Percentiles rank a stretch among this genome's conserved stretches.
Conservation (phyloP, 2,329 filamentous ascomycete genomes). For the Aspergillus hortae region DNA sequence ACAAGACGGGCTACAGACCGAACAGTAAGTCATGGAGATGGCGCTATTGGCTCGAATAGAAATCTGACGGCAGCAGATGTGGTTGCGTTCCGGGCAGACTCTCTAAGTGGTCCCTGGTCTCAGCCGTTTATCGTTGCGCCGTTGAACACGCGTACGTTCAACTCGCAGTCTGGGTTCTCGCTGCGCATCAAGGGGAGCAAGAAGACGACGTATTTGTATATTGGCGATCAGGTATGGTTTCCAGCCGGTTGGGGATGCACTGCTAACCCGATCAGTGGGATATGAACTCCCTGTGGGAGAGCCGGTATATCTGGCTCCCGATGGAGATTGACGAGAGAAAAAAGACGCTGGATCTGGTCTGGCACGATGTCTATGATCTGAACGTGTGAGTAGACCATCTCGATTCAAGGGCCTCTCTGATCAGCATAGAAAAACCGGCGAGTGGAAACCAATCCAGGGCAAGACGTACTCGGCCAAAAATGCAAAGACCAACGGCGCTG, state of each 20-base stretch:
- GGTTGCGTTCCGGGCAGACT: slow-evolving; percentile 54
- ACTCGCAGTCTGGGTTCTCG: slow-evolving; percentile 52
- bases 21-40: slow-evolving; percentile 40
- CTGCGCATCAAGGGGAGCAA: slow-evolving; percentile 48
- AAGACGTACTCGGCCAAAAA: slow-evolving; percentile 47
- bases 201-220: slow-evolving; percentile 50
- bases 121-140: slow-evolving; percentile 53
- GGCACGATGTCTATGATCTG: slow-evolving; percentile 57
- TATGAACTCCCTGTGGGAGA: slow-evolving; percentile 55
- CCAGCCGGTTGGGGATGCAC: not conserved
- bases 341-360: slow-evolving; percentile 49
- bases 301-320: slow-evolving; percentile 56
- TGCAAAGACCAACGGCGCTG: slow-evolving; percentile 45
- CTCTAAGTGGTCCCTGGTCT: slow-evolving; percentile 51
- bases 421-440: slow-evolving; percentile 40
- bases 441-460: slow-evolving; percentile 47
- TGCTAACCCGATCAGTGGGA: slow-evolving; percentile 43
- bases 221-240: slow-evolving; percentile 39
- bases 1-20: slow-evolving; percentile 62
- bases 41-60: not conserved
- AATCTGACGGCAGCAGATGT: slow-evolving; percentile 38
- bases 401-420: not conserved
- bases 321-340: slow-evolving; percentile 51
- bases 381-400: slow-evolving; percentile 35
- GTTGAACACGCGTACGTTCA: slow-evolving; percentile 51